Percentiles rank a stretch among this genome's conserved stretches.
Conservation (phyloP, 2,329 filamentous ascomycete genomes). For the Epichloe coenophiala region DNA sequence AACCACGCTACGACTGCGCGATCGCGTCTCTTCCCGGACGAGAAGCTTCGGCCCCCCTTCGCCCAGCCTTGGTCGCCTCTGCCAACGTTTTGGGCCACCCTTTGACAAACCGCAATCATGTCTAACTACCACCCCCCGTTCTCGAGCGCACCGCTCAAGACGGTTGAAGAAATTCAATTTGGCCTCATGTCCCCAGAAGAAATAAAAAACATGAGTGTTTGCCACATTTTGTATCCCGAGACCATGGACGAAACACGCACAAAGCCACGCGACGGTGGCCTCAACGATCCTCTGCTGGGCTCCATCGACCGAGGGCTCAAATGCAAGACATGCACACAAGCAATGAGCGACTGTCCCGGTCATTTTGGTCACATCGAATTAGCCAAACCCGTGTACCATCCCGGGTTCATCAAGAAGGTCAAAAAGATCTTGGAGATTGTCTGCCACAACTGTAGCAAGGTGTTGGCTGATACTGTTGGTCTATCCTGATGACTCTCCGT, state of each 20-base stretch:
- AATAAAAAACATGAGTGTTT: conserved; percentile 99
- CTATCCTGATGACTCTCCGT: conserved; percentile 36
- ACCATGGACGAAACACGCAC: conserved; percentile 96
- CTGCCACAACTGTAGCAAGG: conserved; percentile 97
- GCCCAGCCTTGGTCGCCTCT: conserved; percentile 7
- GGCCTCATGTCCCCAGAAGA: conserved; percentile 95
- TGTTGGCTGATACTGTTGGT: conserved; percentile 97
- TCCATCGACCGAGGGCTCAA: conserved; percentile 93
- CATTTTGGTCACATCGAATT: conserved; percentile 99
- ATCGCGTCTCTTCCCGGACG: conserved; percentile 8
- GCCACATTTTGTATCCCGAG: conserved; percentile 93
- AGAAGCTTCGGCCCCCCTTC: not conserved
- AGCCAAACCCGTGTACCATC: conserved; percentile 87
- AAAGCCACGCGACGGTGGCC: conserved; percentile 76
- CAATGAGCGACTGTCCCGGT: conserved; percentile 89
- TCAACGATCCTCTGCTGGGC: conserved; percentile 91
- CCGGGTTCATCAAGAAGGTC: conserved; percentile 95
- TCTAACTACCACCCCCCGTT: conserved; percentile 82
- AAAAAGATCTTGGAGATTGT: conserved; percentile 99
- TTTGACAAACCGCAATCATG: conserved; percentile 46
- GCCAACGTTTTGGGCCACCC: not conserved
- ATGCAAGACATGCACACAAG: conserved; percentile 92
- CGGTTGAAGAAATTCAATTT: conserved; percentile 98
- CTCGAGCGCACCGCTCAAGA: conserved; percentile 91
- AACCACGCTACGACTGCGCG: not conserved